Conservation (phyloP, 306 rosid species). For the Benincasa hispida region DNA sequence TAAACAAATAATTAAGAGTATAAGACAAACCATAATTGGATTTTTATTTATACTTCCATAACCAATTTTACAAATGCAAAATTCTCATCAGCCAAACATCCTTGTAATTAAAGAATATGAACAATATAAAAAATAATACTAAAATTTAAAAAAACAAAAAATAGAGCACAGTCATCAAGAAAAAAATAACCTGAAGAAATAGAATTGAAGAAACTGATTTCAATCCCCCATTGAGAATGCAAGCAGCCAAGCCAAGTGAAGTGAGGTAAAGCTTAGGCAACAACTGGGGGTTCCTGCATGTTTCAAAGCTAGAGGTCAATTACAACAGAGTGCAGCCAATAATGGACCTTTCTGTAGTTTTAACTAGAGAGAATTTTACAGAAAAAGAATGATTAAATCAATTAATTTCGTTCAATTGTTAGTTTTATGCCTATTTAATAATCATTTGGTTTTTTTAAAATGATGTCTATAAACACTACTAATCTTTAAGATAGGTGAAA, state of each 20-base stretch:
- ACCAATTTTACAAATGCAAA: conserved; percentile 8
- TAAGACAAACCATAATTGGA: neutral
- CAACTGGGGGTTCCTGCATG: conserved; percentile 72
- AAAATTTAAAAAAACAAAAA: neutral
- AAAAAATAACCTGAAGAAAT: neutral
- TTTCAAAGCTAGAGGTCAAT: neutral
- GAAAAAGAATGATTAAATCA: neutral
- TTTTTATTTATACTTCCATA: conserved; percentile 7
- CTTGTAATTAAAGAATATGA: conserved; percentile 10
- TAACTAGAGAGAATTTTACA: neutral
- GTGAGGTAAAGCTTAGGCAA: conserved; percentile 32
- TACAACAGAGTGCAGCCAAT: neutral
- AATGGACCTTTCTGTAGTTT: neutral
- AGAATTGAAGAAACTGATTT: neutral
- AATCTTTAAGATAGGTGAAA: too few species aligned
- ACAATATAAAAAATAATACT: neutral
- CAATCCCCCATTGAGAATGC: neutral
- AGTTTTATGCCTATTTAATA: too few species aligned
- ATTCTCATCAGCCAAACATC: neutral
- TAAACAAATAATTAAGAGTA: neutral
- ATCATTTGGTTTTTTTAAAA: too few species aligned
- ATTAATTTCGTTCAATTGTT: too few species aligned
- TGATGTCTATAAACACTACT: too few species aligned
- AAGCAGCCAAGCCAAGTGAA: conserved; percentile 5
- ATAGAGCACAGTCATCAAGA: neutral